phyloP scores from a whole-genome alignment of 176 grass and related monocot species.

The Zea mays region Zm-B73-REFERENCE-NAM-5.0 NC_050101.1:7643501-7644000 shows the following conservation, averaged over 20 bases:
- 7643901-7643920: background rate
- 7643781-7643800: background rate
- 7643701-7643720: constrained; percentile 78
- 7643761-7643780: background rate
- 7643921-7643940: background rate
- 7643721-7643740: too few species aligned
- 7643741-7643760: constrained; percentile 1
- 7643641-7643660: constrained; percentile 83
- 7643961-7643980: background rate
- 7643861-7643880: too few species aligned
- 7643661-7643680: constrained; percentile 81
- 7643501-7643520: constrained; percentile 78
- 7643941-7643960: background rate
- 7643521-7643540: constrained; percentile 85
- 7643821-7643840: background rate
- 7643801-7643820: background rate
- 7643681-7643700: constrained; percentile 80
- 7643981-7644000: background rate
- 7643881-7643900: background rate
- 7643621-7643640: constrained; percentile 88
- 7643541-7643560: constrained; percentile 88
- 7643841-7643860: background rate
- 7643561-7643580: constrained; percentile 95
- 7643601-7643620: constrained; percentile 89
- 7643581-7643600: constrained; percentile 81